Evolutionary conservation across 306 rosid species (phyloP).

Genomic region (Trichosanthes truncata): DNA sequence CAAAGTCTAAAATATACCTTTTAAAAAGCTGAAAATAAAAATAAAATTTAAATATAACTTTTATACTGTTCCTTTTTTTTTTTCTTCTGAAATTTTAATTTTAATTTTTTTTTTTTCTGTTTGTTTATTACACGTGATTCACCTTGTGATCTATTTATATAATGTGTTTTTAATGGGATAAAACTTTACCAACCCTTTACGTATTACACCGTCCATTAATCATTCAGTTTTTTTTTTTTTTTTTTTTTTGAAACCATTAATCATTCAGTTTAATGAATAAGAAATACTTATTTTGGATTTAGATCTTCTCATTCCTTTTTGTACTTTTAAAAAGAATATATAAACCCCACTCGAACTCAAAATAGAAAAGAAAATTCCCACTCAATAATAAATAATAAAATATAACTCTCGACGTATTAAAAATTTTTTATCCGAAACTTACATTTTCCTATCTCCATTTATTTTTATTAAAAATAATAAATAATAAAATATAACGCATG

Average conservation of each 20-base stretch:
- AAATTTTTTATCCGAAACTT: background rate
- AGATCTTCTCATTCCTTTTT: background rate
- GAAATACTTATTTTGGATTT: background rate
- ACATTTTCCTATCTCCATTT: background rate
- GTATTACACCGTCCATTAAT: background rate
- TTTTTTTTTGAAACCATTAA: no score
- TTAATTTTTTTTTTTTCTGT: no score
- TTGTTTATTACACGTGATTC: background rate
- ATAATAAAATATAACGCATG: background rate
- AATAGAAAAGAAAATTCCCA: no score
- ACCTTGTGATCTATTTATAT: background rate
- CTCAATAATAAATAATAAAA: no score
- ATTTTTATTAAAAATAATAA: background rate
- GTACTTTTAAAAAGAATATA: background rate
- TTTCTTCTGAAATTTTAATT: no score
- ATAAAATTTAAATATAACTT: no score
- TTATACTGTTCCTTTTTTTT: no score
- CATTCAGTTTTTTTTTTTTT: no score
- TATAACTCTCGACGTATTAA: no score
- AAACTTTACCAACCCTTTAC: background rate
- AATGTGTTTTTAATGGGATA: background rate
- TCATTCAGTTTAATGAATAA: background rate
- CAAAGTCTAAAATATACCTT: no score
- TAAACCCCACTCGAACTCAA: no score
- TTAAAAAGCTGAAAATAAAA: no score